Base-by-base conservation (phyloP, 352 stramenopile species). In the Phytophthora constricta region DNA sequence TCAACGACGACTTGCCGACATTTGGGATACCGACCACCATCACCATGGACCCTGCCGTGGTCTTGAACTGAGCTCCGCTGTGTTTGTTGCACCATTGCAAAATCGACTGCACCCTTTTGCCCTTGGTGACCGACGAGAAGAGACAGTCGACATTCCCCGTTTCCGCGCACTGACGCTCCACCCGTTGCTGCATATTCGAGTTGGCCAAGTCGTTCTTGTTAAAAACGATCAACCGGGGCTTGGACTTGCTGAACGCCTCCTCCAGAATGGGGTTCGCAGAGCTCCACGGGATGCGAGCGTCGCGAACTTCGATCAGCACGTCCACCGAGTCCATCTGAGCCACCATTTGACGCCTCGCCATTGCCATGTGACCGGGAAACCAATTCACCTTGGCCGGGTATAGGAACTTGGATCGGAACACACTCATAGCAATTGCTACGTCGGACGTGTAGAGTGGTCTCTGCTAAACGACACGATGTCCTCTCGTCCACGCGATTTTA, bases 11-110 rank as follows among this genome's bases (percentile, higher is more conserved):
- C 62, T 97, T 97, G 54, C 90, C 90, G n/a, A 97, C 90, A 64
- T 97, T 97, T 14, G 90, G 90, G 55, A 97, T 93, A 10, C 90
- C 90, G 4, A 93, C 80, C 23, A 97, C 87, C 85, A 96, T 96
- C 62, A 93, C 84, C 77, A 96, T 92, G 14, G 88, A 90, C 22
- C 86, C 86, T n/a, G 85, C 88, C 5, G 88, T 95, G 60, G 77
- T 86, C 63, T 86, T 91, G 75, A 96, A 96, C 64, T 96, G 86
- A 43, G 86, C 85, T 39, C 76, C 75, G 58, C 85, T 93, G 68
- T 83, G 72, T 33, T 72, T 69, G 59, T 91, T 89, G 65, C 86
- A 94, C 88, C 88, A 96, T 51, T 92, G 65, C 52, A 96, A 52
- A 50, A 96, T 92, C 13, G 84, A 71, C 27, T 86, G 80, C 47